Evolutionary conservation across 1,284 basidiomycete species (phyloP).

Genomic region (Ustilago xerochloae): DNA sequence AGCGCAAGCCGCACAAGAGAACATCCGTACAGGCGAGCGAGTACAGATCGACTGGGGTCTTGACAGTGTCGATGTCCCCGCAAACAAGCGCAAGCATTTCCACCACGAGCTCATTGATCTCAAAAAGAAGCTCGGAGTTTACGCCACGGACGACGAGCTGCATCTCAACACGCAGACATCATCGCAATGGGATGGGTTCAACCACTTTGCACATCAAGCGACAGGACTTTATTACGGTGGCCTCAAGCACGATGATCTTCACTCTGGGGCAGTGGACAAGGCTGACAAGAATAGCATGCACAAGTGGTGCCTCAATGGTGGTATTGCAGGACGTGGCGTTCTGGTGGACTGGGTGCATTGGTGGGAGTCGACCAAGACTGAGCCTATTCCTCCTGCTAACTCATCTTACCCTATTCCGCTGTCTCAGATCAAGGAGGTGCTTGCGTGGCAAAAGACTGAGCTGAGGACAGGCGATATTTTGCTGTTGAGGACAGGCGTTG

Average conservation of each 20-base stretch:
- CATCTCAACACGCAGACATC: constrained; percentile 49
- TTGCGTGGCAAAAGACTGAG: constrained; percentile 28
- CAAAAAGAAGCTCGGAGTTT: constrained; percentile 36
- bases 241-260: constrained; percentile 35
- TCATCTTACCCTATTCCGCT: constrained; percentile 34
- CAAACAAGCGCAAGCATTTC: constrained; percentile 29
- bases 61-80: constrained; percentile 43
- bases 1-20: constrained; percentile 26
- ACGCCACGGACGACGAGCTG: constrained; percentile 46
- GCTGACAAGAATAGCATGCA: constrained; percentile 36
- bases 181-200: constrained; percentile 49
- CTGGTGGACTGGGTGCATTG: constrained; percentile 49
- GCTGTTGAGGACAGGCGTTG: constrained; percentile 35
- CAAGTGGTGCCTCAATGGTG: constrained; percentile 35
- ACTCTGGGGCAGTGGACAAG: constrained; percentile 27
- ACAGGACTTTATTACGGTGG: constrained; percentile 38
- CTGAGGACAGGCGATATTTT: constrained; percentile 31
- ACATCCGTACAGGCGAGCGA: constrained; percentile 39
- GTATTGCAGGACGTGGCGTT: constrained; percentile 40
- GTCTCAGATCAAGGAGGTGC: constrained; percentile 34
- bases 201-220: constrained; percentile 40
- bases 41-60: constrained; percentile 49
- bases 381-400: constrained; percentile 28
- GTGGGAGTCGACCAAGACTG: constrained; percentile 40
- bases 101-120: constrained; percentile 39